Conservation (phyloP, 345 rosid genomes). For the Murraya paniculata region DNA sequence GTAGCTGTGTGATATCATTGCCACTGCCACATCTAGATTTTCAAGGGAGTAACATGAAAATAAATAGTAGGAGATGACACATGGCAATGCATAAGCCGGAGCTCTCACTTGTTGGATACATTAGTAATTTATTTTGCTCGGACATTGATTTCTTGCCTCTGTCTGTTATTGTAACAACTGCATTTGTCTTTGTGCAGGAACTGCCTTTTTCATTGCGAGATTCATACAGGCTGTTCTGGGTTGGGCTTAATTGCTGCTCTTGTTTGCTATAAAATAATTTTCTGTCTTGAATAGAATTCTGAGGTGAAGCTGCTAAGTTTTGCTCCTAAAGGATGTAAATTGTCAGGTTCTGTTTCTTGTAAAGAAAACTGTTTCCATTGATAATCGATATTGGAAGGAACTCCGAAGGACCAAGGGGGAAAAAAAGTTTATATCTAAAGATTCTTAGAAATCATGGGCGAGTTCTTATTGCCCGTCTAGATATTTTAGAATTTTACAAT, state of each 20-base stretch:
- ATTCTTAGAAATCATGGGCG: not conserved
- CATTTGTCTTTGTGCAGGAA: conserved; percentile 10
- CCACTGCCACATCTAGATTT: not conserved
- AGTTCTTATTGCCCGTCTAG: not conserved
- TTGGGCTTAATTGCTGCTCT: conserved; percentile 14
- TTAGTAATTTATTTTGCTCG: not conserved
- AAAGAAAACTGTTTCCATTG: conserved; percentile 22
- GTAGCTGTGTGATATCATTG: not conserved
- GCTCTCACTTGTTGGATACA: not conserved
- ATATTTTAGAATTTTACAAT: not conserved
- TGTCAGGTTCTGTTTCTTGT: conserved; percentile 27
- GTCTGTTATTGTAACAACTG: not conserved
- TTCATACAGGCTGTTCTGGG: conserved; percentile 6
- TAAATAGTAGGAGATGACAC: not conserved
- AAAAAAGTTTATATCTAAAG: not conserved
- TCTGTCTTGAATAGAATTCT: conserved; percentile 8
- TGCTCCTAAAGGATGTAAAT: conserved; percentile 22
- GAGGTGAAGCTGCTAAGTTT: conserved; percentile 18
- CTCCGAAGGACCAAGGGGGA: not conserved
- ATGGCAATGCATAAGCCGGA: not conserved
- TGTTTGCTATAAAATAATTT: conserved; percentile 22
- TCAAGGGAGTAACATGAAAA: not conserved
- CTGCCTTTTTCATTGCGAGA: conserved; percentile 4
- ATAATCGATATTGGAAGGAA: conserved; percentile 13
- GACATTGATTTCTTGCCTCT: not conserved